Evolutionary conservation across 768 basidiomycete genomes (phyloP).

Genomic region (Amanita subjunquillea): DNA sequence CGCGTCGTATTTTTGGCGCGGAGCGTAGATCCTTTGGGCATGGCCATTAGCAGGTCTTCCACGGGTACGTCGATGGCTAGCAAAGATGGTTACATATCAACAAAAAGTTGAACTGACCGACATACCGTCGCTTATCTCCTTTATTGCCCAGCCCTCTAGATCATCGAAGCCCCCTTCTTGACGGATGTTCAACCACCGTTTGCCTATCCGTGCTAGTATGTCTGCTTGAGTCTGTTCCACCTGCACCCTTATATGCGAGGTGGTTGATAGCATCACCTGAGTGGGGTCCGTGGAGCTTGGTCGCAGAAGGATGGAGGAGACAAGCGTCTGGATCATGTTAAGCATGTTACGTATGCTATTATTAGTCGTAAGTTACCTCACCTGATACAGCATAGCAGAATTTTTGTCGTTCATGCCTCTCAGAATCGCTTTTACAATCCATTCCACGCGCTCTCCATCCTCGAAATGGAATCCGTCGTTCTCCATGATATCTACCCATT

Average conservation of each 20-base stretch:
- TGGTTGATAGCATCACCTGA: slow-evolving; percentile 54
- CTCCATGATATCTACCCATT: slow-evolving; percentile 71
- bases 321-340: slow-evolving; percentile 41
- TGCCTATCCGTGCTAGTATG: slow-evolving; percentile 62
- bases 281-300: slow-evolving; percentile 50
- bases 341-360: neutral
- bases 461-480: slow-evolving; percentile 65
- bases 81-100: neutral
- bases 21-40: slow-evolving; percentile 15
- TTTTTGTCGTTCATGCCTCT: slow-evolving; percentile 54
- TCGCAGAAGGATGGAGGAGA: slow-evolving; percentile 61
- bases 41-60: slow-evolving; percentile 57
- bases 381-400: slow-evolving; percentile 73
- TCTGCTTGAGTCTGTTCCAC: slow-evolving; percentile 67
- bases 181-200: slow-evolving; percentile 67
- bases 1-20: slow-evolving; percentile 12
- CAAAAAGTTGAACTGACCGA: slow-evolving; percentile 6
- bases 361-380: slow-evolving; percentile 13
- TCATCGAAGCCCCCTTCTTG: slow-evolving; percentile 69
- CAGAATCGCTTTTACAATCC: slow-evolving; percentile 57
- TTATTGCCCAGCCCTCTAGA: slow-evolving; percentile 81
- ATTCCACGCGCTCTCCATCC: slow-evolving; percentile 69
- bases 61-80: slow-evolving; percentile 73
- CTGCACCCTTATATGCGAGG: slow-evolving; percentile 58
- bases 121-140: slow-evolving; percentile 80